Evolutionary conservation across 2,329 filamentous ascomycete species (phyloP).

Genomic region (Xylaria sp.): DNA sequence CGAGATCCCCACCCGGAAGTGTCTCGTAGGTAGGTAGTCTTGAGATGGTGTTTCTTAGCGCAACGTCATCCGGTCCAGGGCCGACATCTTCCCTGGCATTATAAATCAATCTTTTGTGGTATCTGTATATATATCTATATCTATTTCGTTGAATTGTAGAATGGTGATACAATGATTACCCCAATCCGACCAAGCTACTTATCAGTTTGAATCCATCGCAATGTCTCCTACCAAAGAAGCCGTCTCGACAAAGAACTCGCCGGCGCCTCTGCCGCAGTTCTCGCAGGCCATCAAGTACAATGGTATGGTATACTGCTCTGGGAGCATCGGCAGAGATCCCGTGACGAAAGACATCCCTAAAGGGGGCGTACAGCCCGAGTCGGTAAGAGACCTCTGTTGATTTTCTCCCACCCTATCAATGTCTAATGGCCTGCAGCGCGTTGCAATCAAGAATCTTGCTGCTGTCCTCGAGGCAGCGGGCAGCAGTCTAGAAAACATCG

Average conservation of each 20-base stretch:
- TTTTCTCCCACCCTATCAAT: slow-evolving; percentile 1
- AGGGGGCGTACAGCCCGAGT: slow-evolving; percentile 64
- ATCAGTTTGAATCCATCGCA: not conserved
- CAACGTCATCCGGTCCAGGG: not conserved
- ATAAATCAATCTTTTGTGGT: not conserved
- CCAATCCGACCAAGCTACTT: not conserved
- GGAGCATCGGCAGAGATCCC: slow-evolving; percentile 68
- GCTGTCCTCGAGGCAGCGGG: slow-evolving; percentile 70
- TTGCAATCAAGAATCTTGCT: slow-evolving; percentile 67
- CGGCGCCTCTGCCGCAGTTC: slow-evolving; percentile 64
- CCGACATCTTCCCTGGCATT: not conserved
- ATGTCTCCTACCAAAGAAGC: slow-evolving; percentile 38
- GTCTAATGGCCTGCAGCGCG: slow-evolving; percentile 52
- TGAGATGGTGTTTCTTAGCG: not conserved
- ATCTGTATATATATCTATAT: not conserved
- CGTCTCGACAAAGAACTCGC: slow-evolving; percentile 60
- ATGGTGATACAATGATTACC: not conserved
- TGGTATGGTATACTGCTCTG: slow-evolving; percentile 77
- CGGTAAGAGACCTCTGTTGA: slow-evolving; percentile 52
- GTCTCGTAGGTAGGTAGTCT: not conserved
- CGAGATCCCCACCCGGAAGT: not conserved
- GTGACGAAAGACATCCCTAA: slow-evolving; percentile 64
- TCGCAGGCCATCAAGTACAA: slow-evolving; percentile 70
- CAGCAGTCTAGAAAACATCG: slow-evolving; percentile 66
- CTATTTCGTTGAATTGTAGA: not conserved